phyloP scores from a whole-genome alignment of 164 flowering plant genomes.

The Malania oleifera region DNA sequence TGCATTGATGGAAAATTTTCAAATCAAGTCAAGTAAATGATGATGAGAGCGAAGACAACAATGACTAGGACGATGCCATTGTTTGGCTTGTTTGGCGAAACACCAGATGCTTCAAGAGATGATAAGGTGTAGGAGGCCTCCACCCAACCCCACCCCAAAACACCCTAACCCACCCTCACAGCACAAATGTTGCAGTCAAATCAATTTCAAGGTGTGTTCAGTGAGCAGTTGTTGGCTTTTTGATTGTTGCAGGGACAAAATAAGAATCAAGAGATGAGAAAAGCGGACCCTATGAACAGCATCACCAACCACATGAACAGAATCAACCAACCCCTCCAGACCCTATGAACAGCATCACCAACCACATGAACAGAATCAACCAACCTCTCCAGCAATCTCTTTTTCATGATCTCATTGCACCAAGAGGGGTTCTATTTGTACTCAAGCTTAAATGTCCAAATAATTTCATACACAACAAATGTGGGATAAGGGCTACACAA shows the following conservation, averaged over 20 bases:
- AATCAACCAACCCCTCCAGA: neutral
- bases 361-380: neutral
- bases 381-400: neutral
- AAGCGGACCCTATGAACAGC: no score
- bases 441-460: no score
- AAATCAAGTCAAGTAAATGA: neutral
- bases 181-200: neutral
- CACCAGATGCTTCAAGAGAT: neutral
- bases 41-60: neutral
- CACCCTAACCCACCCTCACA: no score
- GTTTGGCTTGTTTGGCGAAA: constrained; percentile 4
- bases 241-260: neutral
- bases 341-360: no score
- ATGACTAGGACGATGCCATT: neutral
- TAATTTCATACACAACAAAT: no score
- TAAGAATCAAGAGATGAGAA: neutral
- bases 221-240: constrained; percentile 5
- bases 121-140: neutral
- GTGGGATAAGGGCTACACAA: no score
- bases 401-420: constrained; percentile 1
- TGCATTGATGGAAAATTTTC: neutral
- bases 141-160: no score
- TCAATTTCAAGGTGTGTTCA: neutral
- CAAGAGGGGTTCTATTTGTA: constrained; percentile 4
- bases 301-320: neutral